Evolutionary conservation across 1,284 basidiomycete species (phyloP).

Genomic region (Puccinia novopanici): DNA sequence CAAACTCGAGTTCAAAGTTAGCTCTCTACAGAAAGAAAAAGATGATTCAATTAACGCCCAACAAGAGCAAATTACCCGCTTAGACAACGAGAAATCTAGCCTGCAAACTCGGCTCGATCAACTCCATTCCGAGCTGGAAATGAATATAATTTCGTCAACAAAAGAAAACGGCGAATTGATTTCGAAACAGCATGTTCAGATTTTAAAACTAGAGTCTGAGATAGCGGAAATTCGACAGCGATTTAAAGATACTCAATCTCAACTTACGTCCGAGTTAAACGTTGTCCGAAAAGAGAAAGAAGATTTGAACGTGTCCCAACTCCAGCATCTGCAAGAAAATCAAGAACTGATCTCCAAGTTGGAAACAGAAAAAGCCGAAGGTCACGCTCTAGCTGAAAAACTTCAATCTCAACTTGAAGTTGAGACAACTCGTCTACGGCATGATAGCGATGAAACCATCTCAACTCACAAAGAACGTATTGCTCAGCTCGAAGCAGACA

Average conservation of each 20-base stretch:
- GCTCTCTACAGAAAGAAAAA: neutral
- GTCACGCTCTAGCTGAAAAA: neutral
- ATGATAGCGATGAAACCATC: constrained; percentile 7
- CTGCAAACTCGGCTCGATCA: constrained; percentile 1
- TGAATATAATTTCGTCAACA: neutral
- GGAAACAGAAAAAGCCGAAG: constrained; percentile 12
- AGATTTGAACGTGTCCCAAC: neutral
- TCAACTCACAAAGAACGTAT: constrained; percentile 23
- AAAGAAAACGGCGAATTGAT: constrained; percentile 24
- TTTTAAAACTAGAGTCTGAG: constrained; percentile 4
- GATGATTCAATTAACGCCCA: neutral
- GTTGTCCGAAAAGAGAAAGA: constrained; percentile 20
- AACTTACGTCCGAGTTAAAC: constrained; percentile 17
- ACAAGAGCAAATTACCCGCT: constrained; percentile 7
- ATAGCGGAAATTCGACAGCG: neutral
- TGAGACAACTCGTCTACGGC: neutral
- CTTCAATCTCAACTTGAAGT: constrained; percentile 11
- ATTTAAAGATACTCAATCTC: constrained; percentile 16
- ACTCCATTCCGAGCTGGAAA: constrained; percentile 26
- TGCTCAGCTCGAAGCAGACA: constrained; percentile 10
- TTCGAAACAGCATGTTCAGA: neutral
- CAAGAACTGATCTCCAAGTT: constrained; percentile 14
- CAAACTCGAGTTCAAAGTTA: constrained; percentile 23
- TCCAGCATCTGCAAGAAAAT: constrained; percentile 21
- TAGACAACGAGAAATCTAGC: constrained; percentile 17